A percentile compares a stretch with the other conserved stretches of the same genome.
Evolutionary conservation across 2,329 filamentous ascomycete genomes (phyloP).

Genomic region (Tolypocladium tropicale): DNA sequence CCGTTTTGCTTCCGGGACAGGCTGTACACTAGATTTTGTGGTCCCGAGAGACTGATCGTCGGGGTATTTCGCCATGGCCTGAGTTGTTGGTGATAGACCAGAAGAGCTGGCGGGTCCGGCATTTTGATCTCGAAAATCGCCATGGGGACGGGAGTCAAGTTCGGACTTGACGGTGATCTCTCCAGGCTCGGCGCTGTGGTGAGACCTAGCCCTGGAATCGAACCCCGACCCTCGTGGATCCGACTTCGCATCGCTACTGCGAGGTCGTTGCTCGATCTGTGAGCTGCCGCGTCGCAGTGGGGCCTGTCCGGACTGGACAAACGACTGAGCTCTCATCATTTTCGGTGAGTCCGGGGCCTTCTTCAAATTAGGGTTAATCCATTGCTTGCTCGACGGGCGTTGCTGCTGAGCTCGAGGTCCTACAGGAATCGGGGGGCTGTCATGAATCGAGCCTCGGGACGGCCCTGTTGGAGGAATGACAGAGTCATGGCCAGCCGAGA

Average conservation of each 20-base stretch:
- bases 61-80: not conserved
- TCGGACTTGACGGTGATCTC: conserved; percentile 33
- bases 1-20: conserved; percentile 4
- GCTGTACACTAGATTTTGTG: not conserved
- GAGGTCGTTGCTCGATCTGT: conserved; percentile 32
- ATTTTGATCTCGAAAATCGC: not conserved
- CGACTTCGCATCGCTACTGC: conserved; percentile 42
- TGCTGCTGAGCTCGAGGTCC: conserved; percentile 43
- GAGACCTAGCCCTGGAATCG: conserved; percentile 26
- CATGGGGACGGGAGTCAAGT: conserved; percentile 23
- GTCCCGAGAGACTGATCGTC: not conserved
- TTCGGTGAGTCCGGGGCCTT: conserved; percentile 43
- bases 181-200: conserved; percentile 35
- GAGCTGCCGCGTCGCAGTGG: conserved; percentile 25
- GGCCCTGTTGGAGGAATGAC: conserved; percentile 27
- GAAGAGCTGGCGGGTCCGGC: not conserved
- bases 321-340: conserved; percentile 37
- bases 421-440: conserved; percentile 38
- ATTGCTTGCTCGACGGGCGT: conserved; percentile 47
- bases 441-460: conserved; percentile 28
- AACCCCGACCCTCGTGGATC: conserved; percentile 22
- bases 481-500: conserved; percentile 28
- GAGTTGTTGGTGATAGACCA: not conserved
- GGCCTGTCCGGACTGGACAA: conserved; percentile 30
- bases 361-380: conserved; percentile 45